Conservation (phyloP, 1,284 basidiomycete species). For the Irpex lacteus region DNA sequence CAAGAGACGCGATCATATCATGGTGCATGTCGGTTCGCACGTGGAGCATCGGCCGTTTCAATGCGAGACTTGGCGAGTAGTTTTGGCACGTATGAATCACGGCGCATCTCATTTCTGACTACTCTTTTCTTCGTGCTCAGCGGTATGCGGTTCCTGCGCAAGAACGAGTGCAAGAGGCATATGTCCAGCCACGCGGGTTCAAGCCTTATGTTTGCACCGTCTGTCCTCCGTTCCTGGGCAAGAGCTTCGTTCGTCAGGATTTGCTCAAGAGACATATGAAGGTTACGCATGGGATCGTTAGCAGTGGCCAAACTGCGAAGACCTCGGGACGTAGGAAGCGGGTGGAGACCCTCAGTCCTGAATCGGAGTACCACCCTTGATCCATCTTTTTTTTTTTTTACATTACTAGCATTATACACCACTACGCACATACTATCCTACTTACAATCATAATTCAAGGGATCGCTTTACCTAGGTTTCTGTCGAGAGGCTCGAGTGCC, state of each 20-base stretch:
- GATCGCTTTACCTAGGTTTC: too few species aligned
- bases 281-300: slow-evolving; percentile 42
- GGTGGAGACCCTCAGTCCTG: slow-evolving; percentile 4
- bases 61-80: slow-evolving; percentile 55
- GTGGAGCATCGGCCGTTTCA: slow-evolving; percentile 63
- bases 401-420: too few species aligned
- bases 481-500: too few species aligned
- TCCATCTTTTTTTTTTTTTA: too few species aligned
- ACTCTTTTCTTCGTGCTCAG: slow-evolving; percentile 32
- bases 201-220: slow-evolving; percentile 56
- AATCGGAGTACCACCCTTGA: not conserved
- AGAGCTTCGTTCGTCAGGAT: slow-evolving; percentile 61
- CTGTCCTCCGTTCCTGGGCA: slow-evolving; percentile 40
- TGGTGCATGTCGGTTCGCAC: slow-evolving; percentile 69
- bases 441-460: too few species aligned
- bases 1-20: slow-evolving; percentile 67
- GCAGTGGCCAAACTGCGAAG: slow-evolving; percentile 11
- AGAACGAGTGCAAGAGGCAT: slow-evolving; percentile 73
- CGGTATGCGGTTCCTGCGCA: slow-evolving; percentile 59
- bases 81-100: not conserved
- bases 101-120: not conserved
- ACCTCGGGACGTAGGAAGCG: slow-evolving; percentile 15
- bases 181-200: slow-evolving; percentile 58
- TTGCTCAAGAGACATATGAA: slow-evolving; percentile 60
- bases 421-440: too few species aligned